Conservation (phyloP, 257 asterid genomes). For the Solanum infundibuliforme region DNA sequence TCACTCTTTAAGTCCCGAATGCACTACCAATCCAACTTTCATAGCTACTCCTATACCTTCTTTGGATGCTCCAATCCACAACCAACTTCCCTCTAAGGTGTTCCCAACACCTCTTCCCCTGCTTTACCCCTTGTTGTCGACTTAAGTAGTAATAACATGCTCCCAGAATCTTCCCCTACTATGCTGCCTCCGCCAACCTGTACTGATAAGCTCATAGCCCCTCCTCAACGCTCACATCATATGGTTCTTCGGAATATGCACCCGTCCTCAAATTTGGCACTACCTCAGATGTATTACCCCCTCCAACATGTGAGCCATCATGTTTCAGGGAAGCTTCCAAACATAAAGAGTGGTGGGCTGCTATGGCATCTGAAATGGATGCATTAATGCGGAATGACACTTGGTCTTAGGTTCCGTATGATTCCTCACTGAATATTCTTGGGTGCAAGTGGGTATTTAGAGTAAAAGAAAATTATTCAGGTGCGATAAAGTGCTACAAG, state of each 20-base stretch:
- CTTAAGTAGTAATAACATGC: neutral
- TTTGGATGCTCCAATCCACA: neutral
- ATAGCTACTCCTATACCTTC: neutral
- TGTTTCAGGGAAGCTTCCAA: no score
- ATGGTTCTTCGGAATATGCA: no score
- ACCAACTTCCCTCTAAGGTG: neutral
- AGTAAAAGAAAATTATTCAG: neutral
- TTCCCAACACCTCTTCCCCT: neutral
- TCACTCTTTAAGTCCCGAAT: neutral
- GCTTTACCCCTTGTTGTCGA: neutral
- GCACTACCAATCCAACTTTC: neutral
- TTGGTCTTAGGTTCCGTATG: neutral
- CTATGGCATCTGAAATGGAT: no score
- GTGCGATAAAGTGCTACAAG: neutral
- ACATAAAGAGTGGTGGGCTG: no score
- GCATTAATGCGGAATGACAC: neutral
- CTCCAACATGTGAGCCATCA: no score
- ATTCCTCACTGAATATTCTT: neutral
- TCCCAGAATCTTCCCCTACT: neutral
- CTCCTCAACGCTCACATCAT: no score
- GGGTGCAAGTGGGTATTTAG: neutral
- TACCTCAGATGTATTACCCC: no score
- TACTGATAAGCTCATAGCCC: neutral
- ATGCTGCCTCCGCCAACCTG: neutral
- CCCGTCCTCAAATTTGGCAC: no score